A percentile compares a stretch with the other conserved stretches of the same genome.
Conservation (phyloP, 129 eudicot genomes). For the Centella asiatica region DNA sequence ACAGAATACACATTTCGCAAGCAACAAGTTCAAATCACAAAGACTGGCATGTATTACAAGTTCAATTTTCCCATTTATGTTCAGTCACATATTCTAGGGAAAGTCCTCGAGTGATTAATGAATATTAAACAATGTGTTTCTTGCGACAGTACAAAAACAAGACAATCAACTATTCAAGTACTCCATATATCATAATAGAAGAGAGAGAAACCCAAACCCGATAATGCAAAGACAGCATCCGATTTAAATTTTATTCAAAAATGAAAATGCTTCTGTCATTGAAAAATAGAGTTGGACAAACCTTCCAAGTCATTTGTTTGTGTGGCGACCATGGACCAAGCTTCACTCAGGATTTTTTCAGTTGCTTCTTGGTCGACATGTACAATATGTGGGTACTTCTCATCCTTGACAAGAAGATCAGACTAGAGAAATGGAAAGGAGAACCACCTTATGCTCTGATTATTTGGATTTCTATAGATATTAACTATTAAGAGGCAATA, state of each 20-base stretch:
- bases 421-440: conserved; percentile 26
- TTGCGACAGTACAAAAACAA: neutral
- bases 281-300: conserved; percentile 15
- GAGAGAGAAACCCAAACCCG: no score
- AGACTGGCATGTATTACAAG: no score
- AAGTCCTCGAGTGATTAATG: no score
- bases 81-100: no score
- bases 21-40: no score
- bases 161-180: neutral
- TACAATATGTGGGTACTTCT: conserved; percentile 68
- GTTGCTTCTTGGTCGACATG: conserved; percentile 35
- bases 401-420: conserved; percentile 50
- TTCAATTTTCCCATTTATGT: neutral
- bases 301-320: conserved; percentile 59
- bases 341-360: conserved; percentile 22
- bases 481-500: neutral
- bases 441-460: conserved; percentile 2
- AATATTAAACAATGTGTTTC: neutral
- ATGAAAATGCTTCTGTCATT: neutral
- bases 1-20: neutral
- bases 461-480: neutral
- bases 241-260: neutral
- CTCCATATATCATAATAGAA: conserved; percentile 6
- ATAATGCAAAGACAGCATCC: no score
- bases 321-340: conserved; percentile 31